Base-by-base conservation (phyloP, 2,329 filamentous ascomycete species). In the Alternaria sp. region DNA sequence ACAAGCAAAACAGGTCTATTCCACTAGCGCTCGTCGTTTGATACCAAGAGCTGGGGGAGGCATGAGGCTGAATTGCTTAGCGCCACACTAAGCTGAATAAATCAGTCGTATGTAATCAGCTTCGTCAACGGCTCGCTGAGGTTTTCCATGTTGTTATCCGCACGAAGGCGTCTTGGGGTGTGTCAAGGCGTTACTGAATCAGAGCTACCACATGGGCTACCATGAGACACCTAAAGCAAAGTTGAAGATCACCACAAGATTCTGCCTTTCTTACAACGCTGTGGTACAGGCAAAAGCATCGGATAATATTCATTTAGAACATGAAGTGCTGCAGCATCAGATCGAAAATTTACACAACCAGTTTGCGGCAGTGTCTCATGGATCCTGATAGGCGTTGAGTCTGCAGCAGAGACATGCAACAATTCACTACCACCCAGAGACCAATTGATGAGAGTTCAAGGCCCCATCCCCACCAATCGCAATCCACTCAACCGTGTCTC, bases 1-100 rank as follows among this genome's bases (percentile, higher is more conserved):
- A 34, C 17, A n/a, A 39, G 44, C 54, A 63, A 63, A 63, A 53
- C 17, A 23, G 54, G 61, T 56, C 40, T 61, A 61, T 42, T 61
- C 4, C 36, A 24, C 34, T 63, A 61, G 57, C 51, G 54, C 49
- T 48, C 41, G 48, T 39, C 42, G 34, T 36, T 14, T 41, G 33
- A 49, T 37, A 60, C 48, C 33, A 48, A n/a, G 39, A 51, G 46
- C 46, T 53, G 54, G 52, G 51, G 56, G 31, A 42, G 28, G 24
- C 34, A 48, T 60, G 57, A 56, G 58, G 54, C 58, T 61, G 61
- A 58, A 63, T 46, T 13, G 26, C 23, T 34, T 51, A 54, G 48
- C 54, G 37, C 51, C 42, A 37, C 23, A 37, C 40, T 28, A 21
- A 34, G 10, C 28, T 29, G 37, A 33, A 34, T 17, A 41, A 46